These are phyloP conservation scores for Lactarius trivialis DNA, from an alignment of 768 basidiomycete species.

Conservation along the genomic window DNA sequence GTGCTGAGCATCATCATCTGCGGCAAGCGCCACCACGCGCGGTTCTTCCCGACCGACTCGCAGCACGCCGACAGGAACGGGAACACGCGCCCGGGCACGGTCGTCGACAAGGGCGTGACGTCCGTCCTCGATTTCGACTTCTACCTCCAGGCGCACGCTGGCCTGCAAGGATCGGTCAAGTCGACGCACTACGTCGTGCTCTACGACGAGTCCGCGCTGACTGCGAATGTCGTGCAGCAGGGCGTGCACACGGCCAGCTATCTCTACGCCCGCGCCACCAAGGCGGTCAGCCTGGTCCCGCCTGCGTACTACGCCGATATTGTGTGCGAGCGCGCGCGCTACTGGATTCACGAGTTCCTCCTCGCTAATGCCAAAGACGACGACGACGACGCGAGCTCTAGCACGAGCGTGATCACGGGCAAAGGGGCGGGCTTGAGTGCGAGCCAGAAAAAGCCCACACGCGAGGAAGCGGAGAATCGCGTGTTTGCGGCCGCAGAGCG, in stretches of 20 bases:
- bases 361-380: conserved; percentile 33
- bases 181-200: conserved; percentile 76
- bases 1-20: conserved; percentile 68
- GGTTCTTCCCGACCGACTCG: conserved; percentile 51
- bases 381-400: conserved; percentile 20
- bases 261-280: conserved; percentile 76
- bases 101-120: conserved; percentile 75
- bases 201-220: conserved; percentile 66
- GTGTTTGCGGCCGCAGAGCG: conserved; percentile 38
- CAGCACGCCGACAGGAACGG: conserved; percentile 55
- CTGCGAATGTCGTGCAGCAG: conserved; percentile 68
- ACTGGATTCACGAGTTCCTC: conserved; percentile 68
- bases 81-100: conserved; percentile 73
- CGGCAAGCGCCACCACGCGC: conserved; percentile 64
- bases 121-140: conserved; percentile 32
- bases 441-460: conserved; percentile 27
- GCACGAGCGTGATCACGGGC: conserved; percentile 32
- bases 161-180: conserved; percentile 65
- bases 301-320: conserved; percentile 79
- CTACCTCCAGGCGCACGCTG: conserved; percentile 57
- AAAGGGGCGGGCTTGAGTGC: conserved; percentile 30
- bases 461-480: conserved; percentile 27
- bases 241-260: conserved; percentile 66
- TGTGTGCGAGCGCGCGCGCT: conserved; percentile 73
- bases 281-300: conserved; percentile 75